Evolutionary conservation across 257 asterid genomes (phyloP).

Genomic region (Fraxinus americana): DNA sequence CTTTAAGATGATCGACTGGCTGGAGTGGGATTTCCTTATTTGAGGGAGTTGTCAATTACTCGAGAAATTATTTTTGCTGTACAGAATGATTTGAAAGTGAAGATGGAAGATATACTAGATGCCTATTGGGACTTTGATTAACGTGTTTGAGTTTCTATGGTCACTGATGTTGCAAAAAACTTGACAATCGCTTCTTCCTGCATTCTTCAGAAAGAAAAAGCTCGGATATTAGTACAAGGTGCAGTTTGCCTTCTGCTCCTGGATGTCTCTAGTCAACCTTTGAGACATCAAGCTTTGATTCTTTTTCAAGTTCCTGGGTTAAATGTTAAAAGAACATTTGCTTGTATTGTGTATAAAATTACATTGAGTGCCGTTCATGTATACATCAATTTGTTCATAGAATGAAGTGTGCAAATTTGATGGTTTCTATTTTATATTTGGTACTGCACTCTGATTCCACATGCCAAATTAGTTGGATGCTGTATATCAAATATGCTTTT

Average conservation of each 20-base stretch:
- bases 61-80: constrained; percentile 36
- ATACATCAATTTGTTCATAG: constrained; percentile 3
- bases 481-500: no score
- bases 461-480: no score
- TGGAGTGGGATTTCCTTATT: constrained; percentile 25
- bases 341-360: constrained; percentile 4
- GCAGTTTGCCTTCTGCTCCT: background rate
- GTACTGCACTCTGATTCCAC: background rate
- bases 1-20: constrained; percentile 28
- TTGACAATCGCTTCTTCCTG: background rate
- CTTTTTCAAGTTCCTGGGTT: background rate
- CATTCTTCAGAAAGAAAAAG: background rate
- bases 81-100: constrained; percentile 41
- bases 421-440: background rate
- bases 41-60: constrained; percentile 22
- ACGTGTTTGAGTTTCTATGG: background rate
- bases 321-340: constrained; percentile 6
- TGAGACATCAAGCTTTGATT: background rate
- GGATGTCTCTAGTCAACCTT: background rate
- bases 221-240: background rate
- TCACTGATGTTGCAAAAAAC: background rate
- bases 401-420: background rate
- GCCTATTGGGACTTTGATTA: background rate
- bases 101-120: constrained; percentile 28
- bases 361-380: background rate